Percentiles rank a stretch among this genome's conserved stretches.
These are phyloP conservation scores for Trypanosoma vivax DNA, from an alignment of 208 protist species.

Conservation along the genomic window DNA sequence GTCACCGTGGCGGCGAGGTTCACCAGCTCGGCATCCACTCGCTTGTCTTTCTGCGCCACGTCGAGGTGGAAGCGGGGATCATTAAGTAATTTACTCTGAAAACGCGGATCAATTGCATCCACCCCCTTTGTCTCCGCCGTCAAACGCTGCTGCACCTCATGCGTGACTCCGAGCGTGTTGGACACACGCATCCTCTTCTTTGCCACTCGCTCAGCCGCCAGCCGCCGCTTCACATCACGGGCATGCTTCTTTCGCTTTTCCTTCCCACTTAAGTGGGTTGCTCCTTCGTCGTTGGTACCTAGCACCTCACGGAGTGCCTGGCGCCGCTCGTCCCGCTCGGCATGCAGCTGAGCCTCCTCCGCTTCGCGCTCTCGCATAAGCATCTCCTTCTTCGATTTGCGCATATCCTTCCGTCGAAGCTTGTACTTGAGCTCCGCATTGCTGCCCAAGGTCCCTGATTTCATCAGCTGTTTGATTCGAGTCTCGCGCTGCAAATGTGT, in stretches of 20 bases:
- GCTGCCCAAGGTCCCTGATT: slow-evolving; percentile 45
- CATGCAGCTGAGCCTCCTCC: slow-evolving; percentile 32
- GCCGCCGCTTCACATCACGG: slow-evolving; percentile 51
- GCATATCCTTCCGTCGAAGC: slow-evolving; percentile 76
- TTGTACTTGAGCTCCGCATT: slow-evolving; percentile 85
- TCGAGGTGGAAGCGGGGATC: slow-evolving; percentile 86
- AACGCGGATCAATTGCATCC: slow-evolving; percentile 68
- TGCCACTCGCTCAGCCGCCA: slow-evolving; percentile 55
- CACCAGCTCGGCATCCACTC: slow-evolving; percentile 49
- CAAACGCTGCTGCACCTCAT: slow-evolving; percentile 27
- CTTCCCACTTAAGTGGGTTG: slow-evolving; percentile 45
- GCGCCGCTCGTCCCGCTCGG: slow-evolving; percentile 34
- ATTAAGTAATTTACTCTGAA: slow-evolving; percentile 72
- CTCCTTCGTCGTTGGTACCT: slow-evolving; percentile 43
- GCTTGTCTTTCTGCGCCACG: slow-evolving; percentile 60
- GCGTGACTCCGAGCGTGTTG: slow-evolving; percentile 48
- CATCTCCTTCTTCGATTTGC: slow-evolving; percentile 82
- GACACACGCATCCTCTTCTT: slow-evolving; percentile 69
- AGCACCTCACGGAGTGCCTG: slow-evolving; percentile 51
- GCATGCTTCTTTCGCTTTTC: slow-evolving; percentile 72
- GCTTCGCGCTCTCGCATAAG: slow-evolving; percentile 51
- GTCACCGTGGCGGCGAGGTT: slow-evolving; percentile 65
- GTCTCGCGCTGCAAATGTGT: slow-evolving; percentile 62
- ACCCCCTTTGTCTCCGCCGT: slow-evolving; percentile 36
- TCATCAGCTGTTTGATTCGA: slow-evolving; percentile 51